Base-by-base conservation (phyloP, 306 rosid genomes). In the Bauhinia variegata region DNA sequence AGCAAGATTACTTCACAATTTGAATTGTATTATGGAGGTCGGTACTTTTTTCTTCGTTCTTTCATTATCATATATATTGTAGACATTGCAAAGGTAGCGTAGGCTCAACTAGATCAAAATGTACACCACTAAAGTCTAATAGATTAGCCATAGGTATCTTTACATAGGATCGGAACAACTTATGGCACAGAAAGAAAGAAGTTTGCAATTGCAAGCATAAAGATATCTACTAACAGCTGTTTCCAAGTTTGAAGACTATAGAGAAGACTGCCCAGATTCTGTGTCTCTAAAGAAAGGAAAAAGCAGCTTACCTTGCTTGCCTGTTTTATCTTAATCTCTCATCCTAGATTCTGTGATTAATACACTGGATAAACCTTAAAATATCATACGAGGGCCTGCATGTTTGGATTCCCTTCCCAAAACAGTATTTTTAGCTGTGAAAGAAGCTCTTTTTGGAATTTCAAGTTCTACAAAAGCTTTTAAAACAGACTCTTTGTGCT, bases 31-130 rank as follows among this genome's bases (percentile, higher is more conserved):
- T 2, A 8, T 8, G 7, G 7, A 36, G 48, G 60, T 48, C 60
- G 2, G 2, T 11, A 64, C n/a, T 18, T 19, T 73, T 49, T 57
- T 10, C 53, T 23, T 23, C 47, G 6, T 57, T 30, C 44, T 12
- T 60, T 46, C 41, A 47, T 15, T 58, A 8, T 65, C n/a, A 49
- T 14, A 36, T 41, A 44, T 37, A 19, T 5, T 32, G 10, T 36
- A 42, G 39, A 58, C 53, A 43, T 19, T 48, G 67, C n/a, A 37
- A 66, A 38, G 31, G 52, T 30, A 28, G 36, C 43, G 31, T 31
- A 31, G 42, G 32, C 56, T 31, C 32, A 46, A 60, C 16, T 2
- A 18, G 11, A 41, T 60, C n/a, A 51, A 9, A 51, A 6, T 23
- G 17, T 41, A 14, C 8, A 48, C 34, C 31, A 7, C 28, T 12